Conservation (phyloP, 768 basidiomycete genomes). For the Filobasidium wieringae region DNA sequence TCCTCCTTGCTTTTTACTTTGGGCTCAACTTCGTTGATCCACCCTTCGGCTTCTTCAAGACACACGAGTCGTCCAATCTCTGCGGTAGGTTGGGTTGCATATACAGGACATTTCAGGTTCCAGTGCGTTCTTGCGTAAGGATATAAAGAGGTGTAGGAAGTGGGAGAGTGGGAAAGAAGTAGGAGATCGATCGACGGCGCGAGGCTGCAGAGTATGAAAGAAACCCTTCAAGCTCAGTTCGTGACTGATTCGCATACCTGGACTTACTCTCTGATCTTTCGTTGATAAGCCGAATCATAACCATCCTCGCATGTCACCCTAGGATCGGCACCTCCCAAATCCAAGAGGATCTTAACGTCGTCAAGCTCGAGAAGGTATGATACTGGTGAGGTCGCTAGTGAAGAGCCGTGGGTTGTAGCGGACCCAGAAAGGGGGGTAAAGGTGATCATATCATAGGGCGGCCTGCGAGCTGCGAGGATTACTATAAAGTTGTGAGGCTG, state of each 20-base stretch:
- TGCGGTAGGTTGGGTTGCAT: slow-evolving; percentile 87
- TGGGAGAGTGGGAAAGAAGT: slow-evolving; percentile 84
- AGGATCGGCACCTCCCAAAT: slow-evolving; percentile 62
- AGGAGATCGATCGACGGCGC: slow-evolving; percentile 79
- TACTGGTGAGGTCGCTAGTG: slow-evolving; percentile 50
- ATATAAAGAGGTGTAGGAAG: slow-evolving; percentile 79
- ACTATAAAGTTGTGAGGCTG: too few species aligned
- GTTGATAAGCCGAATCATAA: slow-evolving; percentile 29
- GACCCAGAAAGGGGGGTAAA: slow-evolving; percentile 77
- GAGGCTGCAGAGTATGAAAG: slow-evolving; percentile 42
- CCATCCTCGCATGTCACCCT: slow-evolving; percentile 16
- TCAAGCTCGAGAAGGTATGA: slow-evolving; percentile 82
- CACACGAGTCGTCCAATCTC: slow-evolving; percentile 89
- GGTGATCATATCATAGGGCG: slow-evolving; percentile 63
- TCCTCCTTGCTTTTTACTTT: slow-evolving; percentile 18
- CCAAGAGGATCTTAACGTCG: slow-evolving; percentile 82
- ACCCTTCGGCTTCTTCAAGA: slow-evolving; percentile 71
- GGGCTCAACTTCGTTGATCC: slow-evolving; percentile 40
- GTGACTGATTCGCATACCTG: background rate
- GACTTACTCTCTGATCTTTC: slow-evolving; percentile 34
- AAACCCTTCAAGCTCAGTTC: background rate
- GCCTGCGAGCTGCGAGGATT: too few species aligned
- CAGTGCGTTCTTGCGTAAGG: slow-evolving; percentile 80
- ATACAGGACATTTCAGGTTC: slow-evolving; percentile 79
- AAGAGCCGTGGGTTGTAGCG: slow-evolving; percentile 43